phyloP scores from a whole-genome alignment of 306 rosid species.

The Chamaecrista fasciculata region DNA sequence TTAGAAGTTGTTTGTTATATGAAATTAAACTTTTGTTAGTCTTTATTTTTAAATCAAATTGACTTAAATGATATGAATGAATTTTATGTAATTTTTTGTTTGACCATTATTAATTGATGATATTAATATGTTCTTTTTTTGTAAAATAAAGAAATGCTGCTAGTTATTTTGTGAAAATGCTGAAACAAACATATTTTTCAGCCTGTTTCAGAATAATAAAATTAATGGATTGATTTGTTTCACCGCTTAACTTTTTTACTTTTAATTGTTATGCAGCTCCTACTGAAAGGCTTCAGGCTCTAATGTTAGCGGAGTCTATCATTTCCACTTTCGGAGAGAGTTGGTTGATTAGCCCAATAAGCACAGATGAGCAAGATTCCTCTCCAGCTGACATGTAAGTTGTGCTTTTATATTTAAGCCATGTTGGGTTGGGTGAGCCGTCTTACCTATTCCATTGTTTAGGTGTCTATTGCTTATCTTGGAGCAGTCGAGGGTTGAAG shows the following conservation, averaged over 20 bases:
- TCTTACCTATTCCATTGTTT: slow-evolving; percentile 28
- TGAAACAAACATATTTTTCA: no score
- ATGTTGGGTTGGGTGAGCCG: not conserved
- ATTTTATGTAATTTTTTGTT: no score
- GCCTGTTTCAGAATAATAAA: no score
- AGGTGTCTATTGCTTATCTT: slow-evolving; percentile 92
- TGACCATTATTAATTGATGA: no score
- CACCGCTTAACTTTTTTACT: not conserved
- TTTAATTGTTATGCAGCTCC: slow-evolving; percentile 60
- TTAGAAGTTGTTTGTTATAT: no score
- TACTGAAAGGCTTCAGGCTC: slow-evolving; percentile 81
- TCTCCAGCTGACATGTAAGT: slow-evolving; percentile 69
- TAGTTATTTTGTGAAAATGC: no score
- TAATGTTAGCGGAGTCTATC: slow-evolving; percentile 82
- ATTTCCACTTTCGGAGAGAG: slow-evolving; percentile 60
- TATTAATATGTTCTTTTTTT: no score
- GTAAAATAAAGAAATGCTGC: no score
- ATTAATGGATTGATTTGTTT: not conserved
- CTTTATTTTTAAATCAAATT: no score
- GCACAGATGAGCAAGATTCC: slow-evolving; percentile 43
- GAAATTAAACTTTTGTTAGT: no score
- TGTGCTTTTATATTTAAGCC: slow-evolving; percentile 14
- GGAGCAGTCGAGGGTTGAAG: slow-evolving; percentile 94
- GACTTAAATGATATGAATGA: no score
- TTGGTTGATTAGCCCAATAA: slow-evolving; percentile 65